Evolutionary conservation across 2,329 filamentous ascomycete genomes (phyloP).

Genomic region (Leptosphaerulina australis): DNA sequence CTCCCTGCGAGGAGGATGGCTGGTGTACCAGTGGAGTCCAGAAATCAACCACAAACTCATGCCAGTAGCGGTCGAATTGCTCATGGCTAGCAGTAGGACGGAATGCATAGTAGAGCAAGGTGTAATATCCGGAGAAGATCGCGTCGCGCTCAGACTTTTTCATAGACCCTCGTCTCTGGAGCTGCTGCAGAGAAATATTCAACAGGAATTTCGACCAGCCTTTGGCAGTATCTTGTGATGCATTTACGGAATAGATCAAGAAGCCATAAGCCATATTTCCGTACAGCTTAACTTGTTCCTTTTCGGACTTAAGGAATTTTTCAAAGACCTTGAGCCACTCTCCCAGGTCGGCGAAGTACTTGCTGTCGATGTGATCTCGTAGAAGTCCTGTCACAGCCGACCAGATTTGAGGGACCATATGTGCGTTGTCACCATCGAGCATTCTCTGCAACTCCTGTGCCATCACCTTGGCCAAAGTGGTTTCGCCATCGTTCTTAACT

Average conservation of each 20-base stretch:
- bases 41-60: slow-evolving; percentile 70
- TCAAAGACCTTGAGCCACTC: slow-evolving; percentile 82
- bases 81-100: slow-evolving; percentile 69
- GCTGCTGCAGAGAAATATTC: slow-evolving; percentile 35
- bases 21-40: slow-evolving; percentile 52
- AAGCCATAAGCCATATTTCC: slow-evolving; percentile 87
- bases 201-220: slow-evolving; percentile 47
- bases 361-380: slow-evolving; percentile 63
- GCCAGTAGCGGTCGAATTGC: slow-evolving; percentile 81
- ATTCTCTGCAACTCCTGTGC: slow-evolving; percentile 67
- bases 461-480: slow-evolving; percentile 61
- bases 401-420: slow-evolving; percentile 86
- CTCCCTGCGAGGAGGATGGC: slow-evolving; percentile 29
- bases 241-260: slow-evolving; percentile 74
- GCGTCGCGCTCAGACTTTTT: slow-evolving; percentile 65
- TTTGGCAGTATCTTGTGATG: slow-evolving; percentile 62
- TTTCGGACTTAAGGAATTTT: slow-evolving; percentile 80
- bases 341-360: slow-evolving; percentile 73
- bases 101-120: slow-evolving; percentile 55
- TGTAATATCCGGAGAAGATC: slow-evolving; percentile 75
- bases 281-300: slow-evolving; percentile 66
- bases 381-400: slow-evolving; percentile 80
- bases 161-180: slow-evolving; percentile 63
- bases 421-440: slow-evolving; percentile 62
- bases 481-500: slow-evolving; percentile 64